These are phyloP conservation scores for Colletotrichum sp. DNA, from an alignment of 2,329 filamentous ascomycete genomes.

Conservation along the genomic window DNA sequence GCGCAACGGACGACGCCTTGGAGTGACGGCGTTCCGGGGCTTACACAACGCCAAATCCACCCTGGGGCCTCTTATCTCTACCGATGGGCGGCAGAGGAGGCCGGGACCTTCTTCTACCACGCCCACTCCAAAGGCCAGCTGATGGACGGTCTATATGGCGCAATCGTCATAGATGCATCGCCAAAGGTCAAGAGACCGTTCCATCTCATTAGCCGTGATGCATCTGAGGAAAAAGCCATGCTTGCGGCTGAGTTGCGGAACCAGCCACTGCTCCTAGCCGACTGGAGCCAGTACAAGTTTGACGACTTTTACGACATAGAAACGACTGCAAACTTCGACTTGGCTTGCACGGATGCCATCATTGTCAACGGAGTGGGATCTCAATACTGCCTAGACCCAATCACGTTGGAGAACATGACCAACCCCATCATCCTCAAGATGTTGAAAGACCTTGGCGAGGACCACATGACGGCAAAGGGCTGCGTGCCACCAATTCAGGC, in stretches of 20 bases:
- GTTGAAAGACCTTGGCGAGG: neutral
- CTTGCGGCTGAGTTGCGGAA: neutral
- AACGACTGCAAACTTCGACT: neutral
- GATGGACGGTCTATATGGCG: conserved; percentile 18
- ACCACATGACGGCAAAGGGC: neutral
- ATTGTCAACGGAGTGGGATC: neutral
- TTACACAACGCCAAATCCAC: conserved; percentile 45
- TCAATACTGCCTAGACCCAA: neutral
- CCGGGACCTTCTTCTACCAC: conserved; percentile 19
- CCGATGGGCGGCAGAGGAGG: conserved; percentile 13
- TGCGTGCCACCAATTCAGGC: neutral
- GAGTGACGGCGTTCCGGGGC: conserved; percentile 50
- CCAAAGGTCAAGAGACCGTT: neutral
- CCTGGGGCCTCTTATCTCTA: conserved; percentile 41
- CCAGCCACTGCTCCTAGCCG: conserved; percentile 14
- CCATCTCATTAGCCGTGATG: neutral
- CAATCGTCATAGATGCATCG: neutral
- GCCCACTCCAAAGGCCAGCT: neutral
- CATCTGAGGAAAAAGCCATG: neutral
- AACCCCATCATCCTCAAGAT: neutral
- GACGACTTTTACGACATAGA: neutral
- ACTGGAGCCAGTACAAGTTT: conserved; percentile 22
- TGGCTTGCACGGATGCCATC: neutral
- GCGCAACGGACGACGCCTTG: conserved; percentile 35
- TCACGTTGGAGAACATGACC: neutral